Percentiles rank a stretch among this genome's conserved stretches.
These are phyloP conservation scores for Chaetomiaceae sp. DNA, from an alignment of 2,329 filamentous ascomycete genomes.

Conservation along the genomic window DNA sequence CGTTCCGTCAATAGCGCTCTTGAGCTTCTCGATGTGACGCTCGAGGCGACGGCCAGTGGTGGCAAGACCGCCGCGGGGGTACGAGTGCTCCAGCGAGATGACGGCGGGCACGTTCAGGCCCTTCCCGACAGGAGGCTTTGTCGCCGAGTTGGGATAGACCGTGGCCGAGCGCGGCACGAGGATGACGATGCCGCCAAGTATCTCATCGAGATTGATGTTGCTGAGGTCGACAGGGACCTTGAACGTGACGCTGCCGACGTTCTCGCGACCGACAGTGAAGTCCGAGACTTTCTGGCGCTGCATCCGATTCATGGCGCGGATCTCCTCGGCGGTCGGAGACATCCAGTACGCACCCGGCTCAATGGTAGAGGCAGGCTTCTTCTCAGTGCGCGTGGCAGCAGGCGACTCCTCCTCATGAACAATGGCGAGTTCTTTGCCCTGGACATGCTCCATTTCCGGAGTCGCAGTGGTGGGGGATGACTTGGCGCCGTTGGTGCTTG, in stretches of 20 bases:
- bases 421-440: constrained; percentile 70
- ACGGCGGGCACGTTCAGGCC: constrained; percentile 87
- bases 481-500: constrained; percentile 31
- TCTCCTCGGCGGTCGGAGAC: constrained; percentile 67
- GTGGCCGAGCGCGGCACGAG: constrained; percentile 76
- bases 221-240: constrained; percentile 78
- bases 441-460: constrained; percentile 65
- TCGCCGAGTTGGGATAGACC: constrained; percentile 72
- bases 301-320: constrained; percentile 73
- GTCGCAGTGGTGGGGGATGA: constrained; percentile 19
- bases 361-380: constrained; percentile 29
- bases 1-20: constrained; percentile 67
- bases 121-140: constrained; percentile 80
- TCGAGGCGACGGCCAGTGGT: constrained; percentile 62
- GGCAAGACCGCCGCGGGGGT: constrained; percentile 66
- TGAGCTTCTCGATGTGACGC: constrained; percentile 80
- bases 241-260: constrained; percentile 79
- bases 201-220: constrained; percentile 71
- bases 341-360: constrained; percentile 82
- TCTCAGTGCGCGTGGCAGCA: constrained; percentile 35
- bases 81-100: constrained; percentile 88
- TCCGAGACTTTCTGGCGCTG: constrained; percentile 69
- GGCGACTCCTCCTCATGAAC: constrained; percentile 67
- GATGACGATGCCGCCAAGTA: constrained; percentile 71
- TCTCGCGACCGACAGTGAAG: constrained; percentile 78